phyloP scores from a whole-genome alignment of 345 rosid genomes.

The Salix suchowensis region DNA sequence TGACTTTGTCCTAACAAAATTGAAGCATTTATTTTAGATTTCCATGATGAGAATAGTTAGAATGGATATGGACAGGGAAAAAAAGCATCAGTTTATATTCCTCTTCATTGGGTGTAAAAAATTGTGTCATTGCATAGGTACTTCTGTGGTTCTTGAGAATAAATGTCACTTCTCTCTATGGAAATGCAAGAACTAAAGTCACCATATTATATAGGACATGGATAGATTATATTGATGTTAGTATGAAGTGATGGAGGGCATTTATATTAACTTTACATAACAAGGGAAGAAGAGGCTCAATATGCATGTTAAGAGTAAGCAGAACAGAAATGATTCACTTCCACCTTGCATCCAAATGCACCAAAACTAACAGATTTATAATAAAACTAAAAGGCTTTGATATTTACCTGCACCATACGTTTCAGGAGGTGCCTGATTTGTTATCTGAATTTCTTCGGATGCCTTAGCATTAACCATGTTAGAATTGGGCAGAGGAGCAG shows the following conservation, averaged over 20 bases:
- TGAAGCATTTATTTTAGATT: conserved; percentile 2
- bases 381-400: neutral
- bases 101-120: neutral
- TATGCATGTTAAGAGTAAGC: neutral
- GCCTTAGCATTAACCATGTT: conserved; percentile 26
- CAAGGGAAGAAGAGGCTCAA: neutral
- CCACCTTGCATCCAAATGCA: conserved; percentile 4
- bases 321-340: neutral
- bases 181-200: neutral
- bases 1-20: conserved; percentile 22
- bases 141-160: neutral
- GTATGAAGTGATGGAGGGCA: neutral
- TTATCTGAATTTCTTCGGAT: conserved; percentile 32
- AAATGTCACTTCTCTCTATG: neutral
- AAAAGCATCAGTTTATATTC: neutral
- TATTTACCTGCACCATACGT: conserved; percentile 39
- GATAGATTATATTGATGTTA: neutral
- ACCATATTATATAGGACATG: neutral
- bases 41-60: neutral
- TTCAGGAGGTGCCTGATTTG: conserved; percentile 32
- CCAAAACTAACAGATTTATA: neutral
- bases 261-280: conserved; percentile 1
- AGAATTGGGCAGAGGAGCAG: conserved; percentile 19
- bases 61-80: neutral
- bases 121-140: neutral